Conservation (phyloP, 2,329 filamentous ascomycete species). For the Xylaria sp. region DNA sequence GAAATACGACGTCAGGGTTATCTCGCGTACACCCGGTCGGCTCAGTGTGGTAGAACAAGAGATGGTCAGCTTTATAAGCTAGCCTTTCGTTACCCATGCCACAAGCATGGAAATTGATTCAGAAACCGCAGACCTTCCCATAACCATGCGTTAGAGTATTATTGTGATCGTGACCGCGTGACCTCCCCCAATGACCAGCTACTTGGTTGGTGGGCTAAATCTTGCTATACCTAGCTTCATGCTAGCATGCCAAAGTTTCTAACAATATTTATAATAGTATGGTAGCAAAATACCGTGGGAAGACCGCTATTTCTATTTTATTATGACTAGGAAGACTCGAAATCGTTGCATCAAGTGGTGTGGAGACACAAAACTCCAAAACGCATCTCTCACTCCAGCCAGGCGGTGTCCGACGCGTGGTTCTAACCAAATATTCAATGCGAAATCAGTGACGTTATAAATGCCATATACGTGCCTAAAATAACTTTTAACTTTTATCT, state of each 20-base stretch:
- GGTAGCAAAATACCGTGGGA: not conserved
- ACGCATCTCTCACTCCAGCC: not conserved
- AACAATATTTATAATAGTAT: too few relatives aligned
- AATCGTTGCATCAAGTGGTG: slow-evolving; percentile 16
- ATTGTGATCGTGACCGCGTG: slow-evolving; percentile 9
- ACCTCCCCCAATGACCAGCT: not conserved
- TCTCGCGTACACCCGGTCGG: slow-evolving; percentile 28
- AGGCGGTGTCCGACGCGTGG: not conserved
- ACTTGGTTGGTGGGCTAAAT: not conserved
- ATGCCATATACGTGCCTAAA: not conserved
- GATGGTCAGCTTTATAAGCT: slow-evolving; percentile 39
- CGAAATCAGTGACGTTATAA: not conserved
- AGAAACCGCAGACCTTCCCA: slow-evolving; percentile 39
- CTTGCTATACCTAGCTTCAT: not conserved
- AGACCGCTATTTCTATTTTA: not conserved
- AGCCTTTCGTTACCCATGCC: slow-evolving; percentile 45
- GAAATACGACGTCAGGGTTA: slow-evolving; percentile 16
- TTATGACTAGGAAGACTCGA: not conserved
- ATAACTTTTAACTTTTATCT: not conserved
- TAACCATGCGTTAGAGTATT: slow-evolving; percentile 7
- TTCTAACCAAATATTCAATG: not conserved
- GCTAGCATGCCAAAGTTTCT: not conserved
- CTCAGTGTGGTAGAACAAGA: slow-evolving; percentile 36
- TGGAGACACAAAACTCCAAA: slow-evolving; percentile 25
- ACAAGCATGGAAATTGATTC: slow-evolving; percentile 39